These are phyloP conservation scores for Penicillium sp. DNA, from an alignment of 2,329 filamentous ascomycete genomes.

Conservation along the genomic window DNA sequence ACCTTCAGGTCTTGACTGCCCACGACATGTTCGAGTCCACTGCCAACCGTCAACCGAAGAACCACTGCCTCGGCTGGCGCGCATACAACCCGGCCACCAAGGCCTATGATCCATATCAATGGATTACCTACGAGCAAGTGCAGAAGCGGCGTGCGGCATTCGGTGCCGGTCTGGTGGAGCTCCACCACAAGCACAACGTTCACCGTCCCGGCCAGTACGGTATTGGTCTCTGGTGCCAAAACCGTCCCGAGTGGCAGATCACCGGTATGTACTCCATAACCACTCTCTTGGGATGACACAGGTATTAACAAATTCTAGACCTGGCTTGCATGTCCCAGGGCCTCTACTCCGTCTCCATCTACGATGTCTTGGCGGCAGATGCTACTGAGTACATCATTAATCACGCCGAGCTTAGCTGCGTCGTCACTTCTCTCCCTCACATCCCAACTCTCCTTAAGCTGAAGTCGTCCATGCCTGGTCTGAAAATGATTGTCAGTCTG, in stretches of 20 bases:
- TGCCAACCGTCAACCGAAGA: slow-evolving; percentile 65
- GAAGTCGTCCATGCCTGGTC: slow-evolving; percentile 71
- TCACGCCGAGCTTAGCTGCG: slow-evolving; percentile 75
- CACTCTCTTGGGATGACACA: not conserved
- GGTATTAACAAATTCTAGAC: slow-evolving; percentile 58
- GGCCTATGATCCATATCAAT: slow-evolving; percentile 76
- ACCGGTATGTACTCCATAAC: slow-evolving; percentile 57
- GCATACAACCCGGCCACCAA: slow-evolving; percentile 77
- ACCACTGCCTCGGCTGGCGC: slow-evolving; percentile 77
- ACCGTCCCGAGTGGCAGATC: slow-evolving; percentile 87
- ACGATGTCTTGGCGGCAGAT: slow-evolving; percentile 92
- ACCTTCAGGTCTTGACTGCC: slow-evolving; percentile 61
- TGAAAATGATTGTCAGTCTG: slow-evolving; percentile 87
- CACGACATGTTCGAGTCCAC: slow-evolving; percentile 81
- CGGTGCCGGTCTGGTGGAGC: slow-evolving; percentile 80
- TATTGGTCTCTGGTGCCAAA: slow-evolving; percentile 84
- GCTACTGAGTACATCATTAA: slow-evolving; percentile 95
- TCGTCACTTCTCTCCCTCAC: slow-evolving; percentile 79
- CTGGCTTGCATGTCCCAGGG: slow-evolving; percentile 84
- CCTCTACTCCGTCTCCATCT: slow-evolving; percentile 88
- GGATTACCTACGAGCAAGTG: slow-evolving; percentile 82
- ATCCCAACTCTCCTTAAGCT: slow-evolving; percentile 82
- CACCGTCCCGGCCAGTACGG: slow-evolving; percentile 67
- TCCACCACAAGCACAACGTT: slow-evolving; percentile 75
- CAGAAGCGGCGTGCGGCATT: slow-evolving; percentile 79